A percentile compares a stretch with the other conserved stretches of the same genome.
phyloP scores from a whole-genome alignment of 2,329 filamentous ascomycete species.

The Colletotrichum tofieldiae region DNA sequence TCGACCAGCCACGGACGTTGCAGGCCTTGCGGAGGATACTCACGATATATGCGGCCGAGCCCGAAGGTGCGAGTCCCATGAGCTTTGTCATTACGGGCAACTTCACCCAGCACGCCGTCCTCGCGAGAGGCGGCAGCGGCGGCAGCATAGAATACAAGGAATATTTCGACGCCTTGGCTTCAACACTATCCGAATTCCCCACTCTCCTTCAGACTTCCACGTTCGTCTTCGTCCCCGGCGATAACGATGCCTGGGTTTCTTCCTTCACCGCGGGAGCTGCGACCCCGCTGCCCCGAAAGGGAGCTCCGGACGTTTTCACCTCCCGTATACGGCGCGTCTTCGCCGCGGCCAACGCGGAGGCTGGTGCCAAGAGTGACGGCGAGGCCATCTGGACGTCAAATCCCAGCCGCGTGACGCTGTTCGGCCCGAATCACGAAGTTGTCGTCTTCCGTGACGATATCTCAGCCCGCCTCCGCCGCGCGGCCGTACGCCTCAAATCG shows the following conservation, averaged over 20 bases:
- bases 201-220: conserved; percentile 83
- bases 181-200: conserved; percentile 86
- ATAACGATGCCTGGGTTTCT: conserved; percentile 97
- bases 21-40: conserved; percentile 87
- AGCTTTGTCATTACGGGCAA: conserved; percentile 89
- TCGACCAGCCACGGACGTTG: conserved; percentile 87
- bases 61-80: conserved; percentile 78
- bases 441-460: conserved; percentile 91
- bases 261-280: conserved; percentile 85
- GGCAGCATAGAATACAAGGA: conserved; percentile 98
- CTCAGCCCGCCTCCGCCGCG: conserved; percentile 82
- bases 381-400: conserved; percentile 92
- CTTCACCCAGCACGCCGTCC: conserved; percentile 79
- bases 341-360: conserved; percentile 81
- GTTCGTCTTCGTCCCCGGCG: conserved; percentile 94
- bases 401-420: conserved; percentile 85
- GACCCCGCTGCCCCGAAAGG: conserved; percentile 77
- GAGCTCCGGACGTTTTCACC: conserved; percentile 91
- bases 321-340: conserved; percentile 88
- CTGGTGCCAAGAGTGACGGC: conserved; percentile 64
- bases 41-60: conserved; percentile 78
- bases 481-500: conserved; percentile 78
- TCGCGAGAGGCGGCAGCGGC: conserved; percentile 78
- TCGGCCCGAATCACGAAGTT: conserved; percentile 90
- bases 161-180: conserved; percentile 90